Base-by-base conservation (phyloP, 2,329 filamentous ascomycete genomes). In the Xylariaceae sp. region DNA sequence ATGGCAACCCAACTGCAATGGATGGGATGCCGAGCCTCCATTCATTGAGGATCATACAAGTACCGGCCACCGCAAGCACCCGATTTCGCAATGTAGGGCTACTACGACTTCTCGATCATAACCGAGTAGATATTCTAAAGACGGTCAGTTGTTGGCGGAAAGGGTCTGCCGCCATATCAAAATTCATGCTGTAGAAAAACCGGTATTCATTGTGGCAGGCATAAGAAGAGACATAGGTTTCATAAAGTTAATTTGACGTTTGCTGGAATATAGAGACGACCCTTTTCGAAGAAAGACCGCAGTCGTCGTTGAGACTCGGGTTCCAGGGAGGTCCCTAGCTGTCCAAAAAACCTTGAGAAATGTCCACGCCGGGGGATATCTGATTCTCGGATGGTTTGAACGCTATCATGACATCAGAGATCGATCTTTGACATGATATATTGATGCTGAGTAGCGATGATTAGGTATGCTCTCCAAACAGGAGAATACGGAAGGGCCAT, bases 11-110 rank as follows among this genome's bases (percentile, higher is more conserved):
- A 35, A 32, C 21, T 26, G 18, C 32, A 32, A 38, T 14, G 32
- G 36, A n/a, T 35, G 29, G 36, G 22, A 32, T 16, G 36, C 29
- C 22, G 29, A 35, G 22, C 32, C 29, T 35, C 36, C 32, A 21
- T 32, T 25, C 24, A 6, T 38, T 16, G 29, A 38, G 25, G 33
- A 39, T 24, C 33, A 36, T 26, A 36, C 29, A n/a, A 14, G 29
- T 33, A 23, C 16, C 19, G 28, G 21, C 32, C 29, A 29, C 13
- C 29, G 23, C 17, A 35, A 32, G 29, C 35, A 39, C 21, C n/a
- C n/a, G n/a, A n/a, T n/a, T n/a, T n/a, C n/a, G n/a, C n/a, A n/a
- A n/a, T n/a, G n/a, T n/a, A n/a, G n/a, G n/a, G n/a, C n/a, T n/a
- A n/a, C n/a, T n/a, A n/a, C n/a, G n/a, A n/a, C n/a, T n/a, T n/a